Percentiles rank a stretch among this genome's conserved stretches.
Evolutionary conservation across 495 filamentous ascomycete genomes (phyloP).

Genomic region (Podospora didyma): DNA sequence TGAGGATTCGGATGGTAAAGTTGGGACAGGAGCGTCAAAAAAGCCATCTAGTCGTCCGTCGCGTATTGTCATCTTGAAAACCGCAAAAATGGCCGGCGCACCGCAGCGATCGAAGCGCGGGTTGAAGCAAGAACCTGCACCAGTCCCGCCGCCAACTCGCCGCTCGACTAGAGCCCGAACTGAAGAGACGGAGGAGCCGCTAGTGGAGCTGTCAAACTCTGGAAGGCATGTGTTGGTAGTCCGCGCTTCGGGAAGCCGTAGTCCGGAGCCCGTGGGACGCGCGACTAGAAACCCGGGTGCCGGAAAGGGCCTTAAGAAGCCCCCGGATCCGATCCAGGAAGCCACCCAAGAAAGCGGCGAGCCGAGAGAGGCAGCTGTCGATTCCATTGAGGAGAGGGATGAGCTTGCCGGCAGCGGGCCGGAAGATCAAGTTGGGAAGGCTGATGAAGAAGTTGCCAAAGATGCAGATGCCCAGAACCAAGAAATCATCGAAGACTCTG

Average conservation of each 20-base stretch:
- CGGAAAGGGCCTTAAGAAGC: constrained; percentile 59
- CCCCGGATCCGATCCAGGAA: constrained; percentile 56
- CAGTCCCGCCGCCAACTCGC: constrained; percentile 29
- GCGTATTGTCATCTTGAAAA: constrained; percentile 28
- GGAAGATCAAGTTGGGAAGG: constrained; percentile 9
- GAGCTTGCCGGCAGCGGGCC: constrained; percentile 29
- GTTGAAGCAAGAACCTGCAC: constrained; percentile 13
- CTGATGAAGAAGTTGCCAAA: constrained; percentile 6
- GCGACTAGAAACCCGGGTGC: constrained; percentile 50
- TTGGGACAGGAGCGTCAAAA: constrained; percentile 4
- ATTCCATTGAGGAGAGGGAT: constrained; percentile 23
- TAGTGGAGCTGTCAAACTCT: constrained; percentile 63
- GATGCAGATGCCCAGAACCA: constrained; percentile 9
- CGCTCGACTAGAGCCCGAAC: constrained; percentile 43
- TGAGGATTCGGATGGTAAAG: constrained; percentile 27
- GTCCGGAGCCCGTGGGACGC: constrained; percentile 55
- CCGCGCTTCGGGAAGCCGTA: constrained; percentile 48
- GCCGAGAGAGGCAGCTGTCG: constrained; percentile 22
- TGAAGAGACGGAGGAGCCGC: constrained; percentile 39
- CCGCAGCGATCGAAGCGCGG: constrained; percentile 18
- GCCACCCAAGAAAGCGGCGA: constrained; percentile 51
- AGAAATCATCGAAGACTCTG: constrained; percentile 6
- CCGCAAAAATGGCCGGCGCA: constrained; percentile 1
- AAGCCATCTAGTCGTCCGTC: constrained; percentile 21
- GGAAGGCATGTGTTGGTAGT: constrained; percentile 66